Evolutionary conservation across 441 rosid species (phyloP), one percentile per base, ranked within the genome.

Genomic region (Daphne laureola): DNA sequence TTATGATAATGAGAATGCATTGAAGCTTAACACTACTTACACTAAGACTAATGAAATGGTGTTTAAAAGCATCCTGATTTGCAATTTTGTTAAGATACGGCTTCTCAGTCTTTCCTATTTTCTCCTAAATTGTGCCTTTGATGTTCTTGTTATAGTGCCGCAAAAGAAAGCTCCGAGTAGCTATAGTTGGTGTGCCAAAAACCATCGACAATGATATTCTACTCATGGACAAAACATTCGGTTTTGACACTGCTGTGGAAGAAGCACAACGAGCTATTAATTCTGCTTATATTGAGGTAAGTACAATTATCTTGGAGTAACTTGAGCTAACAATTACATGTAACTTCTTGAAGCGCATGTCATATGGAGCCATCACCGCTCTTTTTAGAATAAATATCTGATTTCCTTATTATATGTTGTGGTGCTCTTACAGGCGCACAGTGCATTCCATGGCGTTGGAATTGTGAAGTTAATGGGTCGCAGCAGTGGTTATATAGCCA

Each of bases 401-500:
- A n/a, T 35, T 26, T 26, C 23, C 43, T 25, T 51, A 35, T 35
- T 17, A 54, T 23, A 43, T 17, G 23, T 16, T 49, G 14, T 11
- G 54, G 60, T 49, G 51, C 62, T 58, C 14, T 60, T 12, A 43
- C 54, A 92, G 97, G 98, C 97, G 3, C 97, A 87, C 64, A 90
- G 99, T 67, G 97, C 99, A 56, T 93, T 82, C 73, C 99, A 90
- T 77, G 99, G 99, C 53, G 72, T 93, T 17, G 97, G 98, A 0
- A 0, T 93, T 36, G 96, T 93, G 69, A 93, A 93, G 80, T 68
- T 93, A 75, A 89, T 93, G 98, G 98, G 98, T 41, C 97, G 98
- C 59, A 82, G 69, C 68, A 93, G 98, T 70, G 98, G 97, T 62
- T 93, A 68, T 74, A 89, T 92, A 51, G 98, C 98, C 27, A 92